Evolutionary conservation across 176 grass and related monocot genomes (phyloP).

Genomic region (Chloris gayana): DNA sequence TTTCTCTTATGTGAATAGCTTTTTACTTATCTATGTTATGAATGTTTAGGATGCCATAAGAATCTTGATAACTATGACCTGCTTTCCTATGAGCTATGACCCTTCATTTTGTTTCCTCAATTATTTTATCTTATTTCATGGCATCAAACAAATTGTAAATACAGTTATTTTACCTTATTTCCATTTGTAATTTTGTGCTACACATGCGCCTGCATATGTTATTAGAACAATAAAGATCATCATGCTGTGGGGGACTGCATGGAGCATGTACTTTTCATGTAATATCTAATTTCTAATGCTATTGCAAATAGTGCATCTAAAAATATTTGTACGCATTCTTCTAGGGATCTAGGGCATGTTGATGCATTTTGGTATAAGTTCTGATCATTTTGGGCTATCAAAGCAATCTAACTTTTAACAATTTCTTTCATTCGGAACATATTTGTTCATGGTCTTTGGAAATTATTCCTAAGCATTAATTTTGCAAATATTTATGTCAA

Average conservation of each 20-base stretch:
- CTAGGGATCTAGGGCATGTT: background rate
- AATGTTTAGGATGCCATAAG: background rate
- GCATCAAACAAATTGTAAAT: too few relatives aligned
- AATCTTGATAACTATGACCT: background rate
- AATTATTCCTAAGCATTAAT: too few relatives aligned
- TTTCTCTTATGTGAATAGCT: conserved; percentile 29
- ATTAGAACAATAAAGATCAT: background rate
- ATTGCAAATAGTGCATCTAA: too few relatives aligned
- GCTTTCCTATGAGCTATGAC: too few relatives aligned
- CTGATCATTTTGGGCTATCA: background rate
- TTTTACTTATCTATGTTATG: background rate
- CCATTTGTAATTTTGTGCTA: background rate
- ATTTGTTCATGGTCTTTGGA: too few relatives aligned
- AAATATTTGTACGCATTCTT: too few relatives aligned
- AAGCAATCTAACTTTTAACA: too few relatives aligned
- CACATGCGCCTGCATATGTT: background rate
- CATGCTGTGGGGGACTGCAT: background rate
- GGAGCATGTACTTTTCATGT: conserved; percentile 5
- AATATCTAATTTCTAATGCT: background rate
- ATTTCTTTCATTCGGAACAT: too few relatives aligned
- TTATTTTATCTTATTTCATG: background rate
- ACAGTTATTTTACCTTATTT: too few relatives aligned
- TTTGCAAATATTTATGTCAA: too few relatives aligned
- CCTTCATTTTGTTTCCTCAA: too few relatives aligned
- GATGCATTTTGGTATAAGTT: background rate